Base-by-base conservation (phyloP, 805 yeast genomes). In the Wickerhamiella parazyma region DNA sequence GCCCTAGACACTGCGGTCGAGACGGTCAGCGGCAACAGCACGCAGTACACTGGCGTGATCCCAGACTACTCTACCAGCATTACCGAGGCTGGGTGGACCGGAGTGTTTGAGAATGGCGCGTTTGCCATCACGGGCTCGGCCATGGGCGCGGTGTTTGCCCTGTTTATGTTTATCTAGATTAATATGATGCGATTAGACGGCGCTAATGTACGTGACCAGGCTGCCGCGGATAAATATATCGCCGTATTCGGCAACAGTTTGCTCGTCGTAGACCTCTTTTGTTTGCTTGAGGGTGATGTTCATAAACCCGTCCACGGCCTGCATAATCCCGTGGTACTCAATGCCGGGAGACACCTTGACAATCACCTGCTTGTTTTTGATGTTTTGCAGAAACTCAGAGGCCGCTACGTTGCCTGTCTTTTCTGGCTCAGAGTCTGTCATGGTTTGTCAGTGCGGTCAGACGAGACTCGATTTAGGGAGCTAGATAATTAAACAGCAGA, bases 261-360 rank as follows among this genome's bases (percentile, higher is more conserved):
- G 67, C 6, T 72, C 72, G 42, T 66, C 64, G 26, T 74, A 73
- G 36, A 63, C 61, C 57, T 91, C 98, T 38, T 74, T 69, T 3
- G 94, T 76, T 48, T 77, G 71, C 44, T 81, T 85, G 50, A 91
- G 69, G 2, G 89, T 94, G 39, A 91, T 80, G 63, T 91, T 91
- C 95, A 91, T 86, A 66, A 78, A 91, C 7, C 97, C 97, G 59
- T 91, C 98, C 46, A 91, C 87, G 33, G 95, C 83, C 53, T 83
- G 89, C 49, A 83, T 69, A 40, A 63, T 63, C 50, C 89, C 93
- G 37, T 69, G 73, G 62, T 85, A 91, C 47, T 83, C 83, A 48
- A 87, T 77, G 11, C 95, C 97, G 28, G 91, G 82, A 58, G 80
- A 75, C 44, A 87, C 72, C 60, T 82, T 85, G 22, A 91, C 95